Conservation (phyloP, 306 rosid species). For the Quercus parvula region DNA sequence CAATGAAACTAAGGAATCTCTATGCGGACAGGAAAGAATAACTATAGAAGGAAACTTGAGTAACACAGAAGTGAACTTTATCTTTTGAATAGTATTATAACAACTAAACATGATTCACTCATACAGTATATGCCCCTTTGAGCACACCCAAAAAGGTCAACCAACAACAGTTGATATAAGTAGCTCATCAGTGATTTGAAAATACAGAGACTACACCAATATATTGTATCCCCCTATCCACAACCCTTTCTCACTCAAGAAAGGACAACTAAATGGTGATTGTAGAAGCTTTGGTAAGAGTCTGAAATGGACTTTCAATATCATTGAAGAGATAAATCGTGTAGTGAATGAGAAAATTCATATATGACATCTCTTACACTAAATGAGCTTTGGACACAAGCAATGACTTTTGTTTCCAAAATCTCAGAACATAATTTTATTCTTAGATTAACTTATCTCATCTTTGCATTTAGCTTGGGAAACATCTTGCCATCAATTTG, state of each 20-base stretch:
- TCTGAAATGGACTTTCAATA: neutral
- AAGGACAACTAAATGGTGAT: neutral
- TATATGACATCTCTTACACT: neutral
- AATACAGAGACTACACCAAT: neutral
- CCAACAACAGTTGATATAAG: neutral
- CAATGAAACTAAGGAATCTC: neutral
- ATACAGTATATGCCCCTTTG: neutral
- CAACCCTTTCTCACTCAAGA: too few species aligned
- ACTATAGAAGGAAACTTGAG: neutral
- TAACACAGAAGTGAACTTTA: neutral
- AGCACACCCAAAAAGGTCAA: conserved; percentile 6
- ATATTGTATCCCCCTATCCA: neutral
- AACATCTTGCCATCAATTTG: neutral
- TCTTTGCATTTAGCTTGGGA: neutral
- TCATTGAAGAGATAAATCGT: neutral
- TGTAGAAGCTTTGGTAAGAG: neutral
- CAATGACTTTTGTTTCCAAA: neutral
- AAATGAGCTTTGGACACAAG: neutral
- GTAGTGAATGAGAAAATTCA: neutral
- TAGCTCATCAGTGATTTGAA: neutral
- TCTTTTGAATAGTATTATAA: neutral
- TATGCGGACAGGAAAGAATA: neutral
- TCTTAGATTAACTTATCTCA: neutral
- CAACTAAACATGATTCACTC: neutral
- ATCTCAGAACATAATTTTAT: neutral